Conservation (phyloP, 2,329 filamentous ascomycete genomes). For the Nakataea oryzae region DNA sequence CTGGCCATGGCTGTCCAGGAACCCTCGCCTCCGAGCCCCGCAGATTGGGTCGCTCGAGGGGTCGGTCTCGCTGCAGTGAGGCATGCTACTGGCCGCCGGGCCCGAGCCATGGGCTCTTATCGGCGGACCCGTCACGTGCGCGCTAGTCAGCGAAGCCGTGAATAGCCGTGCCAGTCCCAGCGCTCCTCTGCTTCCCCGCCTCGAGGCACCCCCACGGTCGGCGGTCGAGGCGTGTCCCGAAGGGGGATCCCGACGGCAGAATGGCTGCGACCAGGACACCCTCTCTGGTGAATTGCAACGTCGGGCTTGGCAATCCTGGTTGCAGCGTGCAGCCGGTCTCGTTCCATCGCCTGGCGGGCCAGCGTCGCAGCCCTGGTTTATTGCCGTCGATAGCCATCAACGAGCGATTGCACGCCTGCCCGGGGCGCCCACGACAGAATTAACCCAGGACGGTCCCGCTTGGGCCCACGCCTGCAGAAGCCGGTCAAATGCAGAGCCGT, state of each 20-base stretch:
- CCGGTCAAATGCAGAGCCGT: no score
- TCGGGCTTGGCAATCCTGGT: no score
- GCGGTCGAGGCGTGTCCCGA: no score
- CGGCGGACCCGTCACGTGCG: neutral
- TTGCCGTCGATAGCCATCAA: neutral
- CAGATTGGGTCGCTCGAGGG: neutral
- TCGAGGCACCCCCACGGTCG: neutral
- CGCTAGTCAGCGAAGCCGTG: neutral
- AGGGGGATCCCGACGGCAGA: neutral
- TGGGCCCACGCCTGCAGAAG: no score
- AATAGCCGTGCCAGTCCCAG: no score
- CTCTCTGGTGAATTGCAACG: no score
- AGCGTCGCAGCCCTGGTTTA: neutral
- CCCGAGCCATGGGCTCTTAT: neutral
- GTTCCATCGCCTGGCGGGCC: no score
- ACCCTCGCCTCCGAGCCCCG: neutral
- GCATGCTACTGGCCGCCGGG: neutral
- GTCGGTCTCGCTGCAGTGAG: neutral
- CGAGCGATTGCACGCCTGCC: no score
- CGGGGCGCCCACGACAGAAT: no score
- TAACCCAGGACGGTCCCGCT: no score
- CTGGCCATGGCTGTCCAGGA: neutral
- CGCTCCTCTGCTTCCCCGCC: neutral
- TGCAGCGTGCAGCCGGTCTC: no score
- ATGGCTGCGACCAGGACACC: no score